Base-by-base conservation (phyloP, 73 alveolate genomes). In the Tetrahymena malaccensis region DNA sequence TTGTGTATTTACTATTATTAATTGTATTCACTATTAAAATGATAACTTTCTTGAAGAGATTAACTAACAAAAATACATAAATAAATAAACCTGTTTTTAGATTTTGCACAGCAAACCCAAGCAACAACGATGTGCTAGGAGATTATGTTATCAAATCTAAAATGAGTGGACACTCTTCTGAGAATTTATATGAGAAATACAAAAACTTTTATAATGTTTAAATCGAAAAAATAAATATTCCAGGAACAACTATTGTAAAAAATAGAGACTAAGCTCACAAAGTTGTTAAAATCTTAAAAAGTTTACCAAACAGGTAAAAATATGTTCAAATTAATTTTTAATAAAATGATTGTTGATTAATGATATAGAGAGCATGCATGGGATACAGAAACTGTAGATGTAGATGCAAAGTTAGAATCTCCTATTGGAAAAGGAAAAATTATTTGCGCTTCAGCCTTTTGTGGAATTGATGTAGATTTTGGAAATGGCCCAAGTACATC, bases 391-490 rank as follows among this genome's bases (percentile, higher is more conserved):
- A 98, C 99, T 35, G 96, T 96, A 34, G 98, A 96, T 22, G 94
- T 98, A 27, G 98, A 97, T 94, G 98, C 97, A 25, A 97, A 97
- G 55, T 98, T 94, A 44, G 98, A 98, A 93, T 94, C 96, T 85
- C 99, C 99, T n/a, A 97, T 97, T 5, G 98, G 98, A 25, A 96
- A 96, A 83, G 99, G 99, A 38, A 96, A 57, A 31, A 94, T 98
- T 40, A 96, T 98, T 3, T 98, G 99, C 93, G 99, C 99, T 27
- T 56, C 99, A 21, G 98, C 98, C 21, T 98, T 97, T 96, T 93
- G 95, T 11, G 99, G 99, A 12, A 98, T 98, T n/a, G 99, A 98
- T 55, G 97, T 98, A 16, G 97, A 98, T 94, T 98, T 98, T 85
- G 99, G 99, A 5, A 97, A 97, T 94, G 99, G 99, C 0, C 99